Percentiles rank a stretch among this genome's conserved stretches.
phyloP scores from a whole-genome alignment of 805 yeast species.

The Torulaspora franciscae region DNA sequence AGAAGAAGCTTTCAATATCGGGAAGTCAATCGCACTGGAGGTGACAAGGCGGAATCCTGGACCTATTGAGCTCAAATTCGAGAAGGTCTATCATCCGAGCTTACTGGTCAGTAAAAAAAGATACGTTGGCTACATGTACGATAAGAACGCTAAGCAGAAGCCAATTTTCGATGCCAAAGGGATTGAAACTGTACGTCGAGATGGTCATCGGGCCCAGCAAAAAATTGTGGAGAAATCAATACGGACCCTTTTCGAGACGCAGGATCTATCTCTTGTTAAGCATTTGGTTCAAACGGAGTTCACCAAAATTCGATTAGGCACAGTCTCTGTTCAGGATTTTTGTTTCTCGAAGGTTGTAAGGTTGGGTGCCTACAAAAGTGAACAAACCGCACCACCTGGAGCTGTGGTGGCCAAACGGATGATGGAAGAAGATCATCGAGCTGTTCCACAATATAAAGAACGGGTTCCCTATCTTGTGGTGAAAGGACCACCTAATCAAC shows the following conservation, averaged over 20 bases:
- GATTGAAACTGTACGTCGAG: constrained; percentile 89
- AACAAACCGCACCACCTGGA: constrained; percentile 78
- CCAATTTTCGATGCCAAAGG: constrained; percentile 94
- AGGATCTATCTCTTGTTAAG: constrained; percentile 68
- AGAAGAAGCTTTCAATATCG: constrained; percentile 72
- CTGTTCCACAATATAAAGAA: constrained; percentile 83
- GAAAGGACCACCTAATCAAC: constrained; percentile 48
- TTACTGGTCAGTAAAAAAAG: constrained; percentile 80
- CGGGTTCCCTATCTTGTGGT: constrained; percentile 83
- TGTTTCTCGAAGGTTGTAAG: constrained; percentile 89
- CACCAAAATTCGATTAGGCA: constrained; percentile 54
- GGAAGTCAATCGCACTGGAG: constrained; percentile 58
- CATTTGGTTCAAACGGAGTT: constrained; percentile 62
- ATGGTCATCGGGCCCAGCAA: constrained; percentile 91
- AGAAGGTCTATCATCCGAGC: constrained; percentile 87
- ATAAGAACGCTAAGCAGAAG: constrained; percentile 44
- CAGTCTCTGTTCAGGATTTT: constrained; percentile 70
- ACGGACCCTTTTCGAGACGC: constrained; percentile 63
- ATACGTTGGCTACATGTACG: constrained; percentile 84
- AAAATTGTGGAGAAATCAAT: constrained; percentile 70
- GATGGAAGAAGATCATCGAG: constrained; percentile 59
- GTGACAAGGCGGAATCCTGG: constrained; percentile 67
- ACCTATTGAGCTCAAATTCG: constrained; percentile 81
- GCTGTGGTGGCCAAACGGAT: constrained; percentile 71
- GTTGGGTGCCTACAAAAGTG: constrained; percentile 75